phyloP scores from a whole-genome alignment of 768 basidiomycete genomes.

The Pleurotus tuoliensis region DNA sequence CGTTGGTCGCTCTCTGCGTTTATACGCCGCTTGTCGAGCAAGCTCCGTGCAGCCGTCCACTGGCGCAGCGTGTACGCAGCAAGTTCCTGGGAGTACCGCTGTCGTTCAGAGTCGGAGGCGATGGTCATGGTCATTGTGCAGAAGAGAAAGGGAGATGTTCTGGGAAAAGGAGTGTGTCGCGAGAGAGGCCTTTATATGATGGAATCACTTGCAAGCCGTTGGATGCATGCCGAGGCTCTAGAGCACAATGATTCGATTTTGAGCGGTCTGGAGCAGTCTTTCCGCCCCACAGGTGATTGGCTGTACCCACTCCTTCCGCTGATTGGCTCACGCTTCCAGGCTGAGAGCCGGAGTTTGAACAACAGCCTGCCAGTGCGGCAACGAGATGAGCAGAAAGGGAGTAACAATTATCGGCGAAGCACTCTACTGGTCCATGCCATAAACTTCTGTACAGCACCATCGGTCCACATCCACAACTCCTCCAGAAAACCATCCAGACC shows the following conservation, averaged over 20 bases:
- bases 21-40: conserved; percentile 12
- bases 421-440: conserved; percentile 34
- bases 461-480: conserved; percentile 56
- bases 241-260: neutral
- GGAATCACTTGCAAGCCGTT: neutral
- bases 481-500: conserved; percentile 64
- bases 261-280: neutral
- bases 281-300: neutral
- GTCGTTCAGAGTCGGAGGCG: conserved; percentile 23
- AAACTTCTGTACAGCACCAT: conserved; percentile 29
- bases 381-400: neutral
- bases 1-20: conserved; percentile 2
- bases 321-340: neutral
- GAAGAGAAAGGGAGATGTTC: neutral
- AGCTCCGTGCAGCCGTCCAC: conserved; percentile 31
- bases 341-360: neutral
- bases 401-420: conserved; percentile 27
- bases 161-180: neutral
- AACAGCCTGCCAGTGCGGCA: neutral
- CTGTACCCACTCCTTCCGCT: conserved; percentile 3
- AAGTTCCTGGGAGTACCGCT: conserved; percentile 43
- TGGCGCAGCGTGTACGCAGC: conserved; percentile 46
- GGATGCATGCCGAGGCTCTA: conserved; percentile 6
- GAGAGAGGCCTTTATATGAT: conserved; percentile 4
- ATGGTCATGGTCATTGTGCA: conserved; percentile 17